These are phyloP conservation scores for Kodamaea sagamina DNA, from an alignment of 805 yeast species.

Conservation along the genomic window DNA sequence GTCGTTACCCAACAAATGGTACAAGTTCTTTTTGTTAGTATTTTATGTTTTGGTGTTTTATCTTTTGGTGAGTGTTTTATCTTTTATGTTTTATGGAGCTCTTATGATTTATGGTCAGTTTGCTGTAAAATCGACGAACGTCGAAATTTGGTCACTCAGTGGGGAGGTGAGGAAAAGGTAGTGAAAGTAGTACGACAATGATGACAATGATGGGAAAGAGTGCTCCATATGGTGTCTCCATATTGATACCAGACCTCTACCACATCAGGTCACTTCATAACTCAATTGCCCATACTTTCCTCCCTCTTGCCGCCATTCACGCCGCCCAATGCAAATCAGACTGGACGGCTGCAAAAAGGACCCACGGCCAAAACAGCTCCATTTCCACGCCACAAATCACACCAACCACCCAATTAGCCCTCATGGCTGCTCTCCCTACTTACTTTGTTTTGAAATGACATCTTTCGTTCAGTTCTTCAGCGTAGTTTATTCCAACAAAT, in stretches of 20 bases:
- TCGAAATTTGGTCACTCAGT: too few relatives aligned
- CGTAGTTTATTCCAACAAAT: slow-evolving; percentile 12
- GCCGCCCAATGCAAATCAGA: background rate
- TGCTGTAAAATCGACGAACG: too few relatives aligned
- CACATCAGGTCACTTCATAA: background rate
- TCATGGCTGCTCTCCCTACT: slow-evolving; percentile 21
- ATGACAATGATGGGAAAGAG: too few relatives aligned
- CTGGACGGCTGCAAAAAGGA: background rate
- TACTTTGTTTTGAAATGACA: slow-evolving; percentile 53
- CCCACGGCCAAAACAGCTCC: background rate
- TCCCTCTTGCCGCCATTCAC: background rate
- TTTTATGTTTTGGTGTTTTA: too few relatives aligned
- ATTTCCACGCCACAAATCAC: background rate
- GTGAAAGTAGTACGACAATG: too few relatives aligned
- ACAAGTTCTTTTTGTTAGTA: slow-evolving; percentile 60
- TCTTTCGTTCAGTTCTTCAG: slow-evolving; percentile 20
- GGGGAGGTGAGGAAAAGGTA: too few relatives aligned
- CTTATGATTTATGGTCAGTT: too few relatives aligned
- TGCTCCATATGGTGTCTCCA: too few relatives aligned
- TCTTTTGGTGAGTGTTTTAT: slow-evolving; percentile 1
- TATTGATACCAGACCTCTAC: too few relatives aligned
- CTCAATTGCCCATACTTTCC: too few relatives aligned
- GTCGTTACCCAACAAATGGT: slow-evolving; percentile 84
- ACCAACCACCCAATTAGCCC: slow-evolving; percentile 2
- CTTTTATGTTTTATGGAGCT: too few relatives aligned